These are phyloP conservation scores for Shiraia bambusicola DNA, from an alignment of 2,329 filamentous ascomycete species.

Conservation along the genomic window DNA sequence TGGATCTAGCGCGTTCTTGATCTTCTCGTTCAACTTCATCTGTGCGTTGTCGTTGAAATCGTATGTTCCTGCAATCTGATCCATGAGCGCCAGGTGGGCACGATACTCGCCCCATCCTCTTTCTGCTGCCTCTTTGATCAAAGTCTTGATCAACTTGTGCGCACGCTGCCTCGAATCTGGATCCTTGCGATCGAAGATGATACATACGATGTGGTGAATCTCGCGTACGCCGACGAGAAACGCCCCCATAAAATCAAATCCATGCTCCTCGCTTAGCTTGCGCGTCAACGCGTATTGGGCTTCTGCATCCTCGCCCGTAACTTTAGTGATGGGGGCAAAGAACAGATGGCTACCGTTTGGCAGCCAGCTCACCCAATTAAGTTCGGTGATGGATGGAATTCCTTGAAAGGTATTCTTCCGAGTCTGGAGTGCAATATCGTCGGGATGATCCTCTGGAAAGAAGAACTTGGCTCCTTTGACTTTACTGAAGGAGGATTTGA, in stretches of 20 bases:
- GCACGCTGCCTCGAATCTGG: conserved; percentile 19
- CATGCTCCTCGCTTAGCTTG: conserved; percentile 11
- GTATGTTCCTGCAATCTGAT: conserved; percentile 51
- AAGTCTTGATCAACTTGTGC: conserved; percentile 25
- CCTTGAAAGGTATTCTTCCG: conserved; percentile 19
- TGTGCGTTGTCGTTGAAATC: conserved; percentile 46
- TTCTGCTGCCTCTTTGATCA: conserved; percentile 43
- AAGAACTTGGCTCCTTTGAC: conserved; percentile 38
- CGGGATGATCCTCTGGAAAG: conserved; percentile 38
- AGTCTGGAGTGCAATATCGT: conserved; percentile 31
- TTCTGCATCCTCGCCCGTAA: conserved; percentile 47
- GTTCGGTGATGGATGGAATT: conserved; percentile 36
- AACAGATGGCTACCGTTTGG: conserved; percentile 49
- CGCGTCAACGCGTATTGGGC: conserved; percentile 37
- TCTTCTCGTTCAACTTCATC: conserved; percentile 47
- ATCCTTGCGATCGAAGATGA: conserved; percentile 32
- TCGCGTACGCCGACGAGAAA: conserved; percentile 38
- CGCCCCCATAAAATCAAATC: conserved; percentile 21
- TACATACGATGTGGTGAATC: conserved; percentile 43
- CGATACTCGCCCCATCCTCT: conserved; percentile 50
- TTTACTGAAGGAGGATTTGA: conserved; percentile 39
- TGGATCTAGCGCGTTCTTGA: conserved; percentile 52
- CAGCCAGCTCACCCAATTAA: conserved; percentile 41
- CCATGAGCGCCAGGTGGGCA: conserved; percentile 50
- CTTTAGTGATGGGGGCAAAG: conserved; percentile 49